phyloP scores from a whole-genome alignment of 257 asterid genomes.

The Nicotiana obtusifolia region DNA sequence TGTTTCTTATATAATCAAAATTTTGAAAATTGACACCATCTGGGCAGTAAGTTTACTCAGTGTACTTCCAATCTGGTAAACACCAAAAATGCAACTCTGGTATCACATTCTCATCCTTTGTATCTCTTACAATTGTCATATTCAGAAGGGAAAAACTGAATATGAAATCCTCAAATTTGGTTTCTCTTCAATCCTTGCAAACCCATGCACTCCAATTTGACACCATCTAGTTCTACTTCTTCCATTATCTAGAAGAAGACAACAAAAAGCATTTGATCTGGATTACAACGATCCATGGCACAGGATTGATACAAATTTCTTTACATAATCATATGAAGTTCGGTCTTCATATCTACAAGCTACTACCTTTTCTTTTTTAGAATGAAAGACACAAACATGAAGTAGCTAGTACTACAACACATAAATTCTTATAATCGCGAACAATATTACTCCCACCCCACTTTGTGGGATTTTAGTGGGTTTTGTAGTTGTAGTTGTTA shows the following conservation, averaged over 20 bases:
- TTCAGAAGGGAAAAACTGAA: background rate
- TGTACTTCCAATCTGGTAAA: background rate
- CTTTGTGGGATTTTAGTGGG: no score
- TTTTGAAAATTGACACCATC: background rate
- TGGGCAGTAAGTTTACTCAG: background rate
- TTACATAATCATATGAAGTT: background rate
- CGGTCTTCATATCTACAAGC: background rate
- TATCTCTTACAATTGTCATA: background rate
- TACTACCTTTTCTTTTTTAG: background rate
- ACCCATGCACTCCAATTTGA: background rate
- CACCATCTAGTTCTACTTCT: background rate
- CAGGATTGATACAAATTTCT: background rate
- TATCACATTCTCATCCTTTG: background rate
- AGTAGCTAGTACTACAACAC: background rate
- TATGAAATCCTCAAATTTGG: background rate
- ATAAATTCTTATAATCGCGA: background rate
- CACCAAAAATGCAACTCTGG: background rate
- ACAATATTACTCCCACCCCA: background rate
- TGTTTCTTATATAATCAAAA: background rate
- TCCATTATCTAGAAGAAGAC: background rate
- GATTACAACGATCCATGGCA: background rate
- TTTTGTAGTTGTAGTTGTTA: no score
- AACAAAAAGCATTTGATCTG: background rate
- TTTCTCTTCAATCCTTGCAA: constrained; percentile 1
- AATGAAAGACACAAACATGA: background rate